phyloP scores from a whole-genome alignment of 257 asterid genomes.

The Salvia miltiorrhiza region DNA sequence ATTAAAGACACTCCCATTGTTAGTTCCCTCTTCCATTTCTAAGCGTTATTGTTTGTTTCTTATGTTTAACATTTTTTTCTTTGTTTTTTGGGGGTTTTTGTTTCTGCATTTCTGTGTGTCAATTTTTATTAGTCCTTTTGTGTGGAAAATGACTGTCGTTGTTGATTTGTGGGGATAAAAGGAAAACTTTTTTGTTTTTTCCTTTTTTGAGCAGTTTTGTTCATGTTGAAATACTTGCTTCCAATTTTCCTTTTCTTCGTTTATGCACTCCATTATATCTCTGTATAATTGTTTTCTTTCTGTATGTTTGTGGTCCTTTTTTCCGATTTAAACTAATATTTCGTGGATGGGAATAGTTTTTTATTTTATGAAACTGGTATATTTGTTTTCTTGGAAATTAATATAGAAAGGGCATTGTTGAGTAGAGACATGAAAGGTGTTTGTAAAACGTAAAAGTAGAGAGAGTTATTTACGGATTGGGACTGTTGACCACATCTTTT shows the following conservation, averaged over 20 bases:
- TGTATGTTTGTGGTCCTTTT: not conserved
- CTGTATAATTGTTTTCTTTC: not conserved
- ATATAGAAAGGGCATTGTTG: not conserved
- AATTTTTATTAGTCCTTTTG: not conserved
- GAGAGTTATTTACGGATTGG: slow-evolving; percentile 1
- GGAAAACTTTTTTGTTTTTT: not conserved
- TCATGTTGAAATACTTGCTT: not conserved
- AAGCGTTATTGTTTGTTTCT: not conserved
- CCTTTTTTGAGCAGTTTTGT: not conserved
- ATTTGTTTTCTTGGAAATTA: not conserved
- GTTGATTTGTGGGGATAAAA: not conserved
- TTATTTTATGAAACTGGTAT: not conserved
- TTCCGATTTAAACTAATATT: not conserved
- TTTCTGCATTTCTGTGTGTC: not conserved
- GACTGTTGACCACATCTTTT: slow-evolving; percentile 30
- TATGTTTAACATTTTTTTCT: not conserved
- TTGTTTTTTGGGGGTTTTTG: not conserved
- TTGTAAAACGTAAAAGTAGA: not conserved
- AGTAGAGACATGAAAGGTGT: not conserved
- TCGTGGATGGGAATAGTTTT: not conserved
- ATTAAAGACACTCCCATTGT: slow-evolving; percentile 61
- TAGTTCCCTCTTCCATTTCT: slow-evolving; percentile 19
- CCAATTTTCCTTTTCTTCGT: not conserved
- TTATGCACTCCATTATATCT: not conserved
- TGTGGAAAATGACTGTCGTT: not conserved